Percentiles rank a stretch among this genome's conserved stretches.
These are phyloP conservation scores for Sporothrix brasiliensis DNA, from an alignment of 2,329 filamentous ascomycete genomes.

Conservation along the genomic window DNA sequence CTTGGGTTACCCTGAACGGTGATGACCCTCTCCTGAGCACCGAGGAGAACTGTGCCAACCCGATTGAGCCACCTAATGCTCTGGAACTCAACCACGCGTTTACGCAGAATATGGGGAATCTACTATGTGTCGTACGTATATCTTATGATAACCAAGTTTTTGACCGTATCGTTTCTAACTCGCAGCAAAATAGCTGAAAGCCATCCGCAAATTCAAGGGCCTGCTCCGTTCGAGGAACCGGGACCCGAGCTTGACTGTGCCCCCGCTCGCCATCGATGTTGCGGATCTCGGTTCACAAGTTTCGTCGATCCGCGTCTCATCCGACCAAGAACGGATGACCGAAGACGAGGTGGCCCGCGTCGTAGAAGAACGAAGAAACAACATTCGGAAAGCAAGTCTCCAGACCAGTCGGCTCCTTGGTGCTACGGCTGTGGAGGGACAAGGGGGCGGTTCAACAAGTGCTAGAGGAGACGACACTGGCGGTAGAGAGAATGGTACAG, in stretches of 20 bases:
- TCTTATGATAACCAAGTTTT: neutral
- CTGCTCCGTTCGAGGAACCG: conserved; percentile 56
- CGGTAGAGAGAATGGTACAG: conserved; percentile 62
- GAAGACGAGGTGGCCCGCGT: conserved; percentile 54
- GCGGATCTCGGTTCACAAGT: neutral
- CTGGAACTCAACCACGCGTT: conserved; percentile 90
- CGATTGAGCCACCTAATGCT: conserved; percentile 82
- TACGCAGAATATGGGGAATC: conserved; percentile 82
- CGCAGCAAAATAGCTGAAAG: conserved; percentile 69
- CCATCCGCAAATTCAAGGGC: conserved; percentile 83
- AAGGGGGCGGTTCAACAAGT: neutral
- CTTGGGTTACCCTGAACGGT: conserved; percentile 86
- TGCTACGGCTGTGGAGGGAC: neutral
- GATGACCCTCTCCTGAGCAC: conserved; percentile 75
- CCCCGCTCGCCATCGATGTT: neutral
- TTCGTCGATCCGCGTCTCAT: conserved; percentile 21
- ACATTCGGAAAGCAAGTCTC: conserved; percentile 43
- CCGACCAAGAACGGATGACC: neutral
- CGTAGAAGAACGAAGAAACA: conserved; percentile 51
- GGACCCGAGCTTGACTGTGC: neutral
- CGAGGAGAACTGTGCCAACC: conserved; percentile 82
- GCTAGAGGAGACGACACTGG: conserved; percentile 21
- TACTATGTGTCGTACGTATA: conserved; percentile 73
- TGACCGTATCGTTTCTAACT: neutral
- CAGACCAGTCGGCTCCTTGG: conserved; percentile 35